Base-by-base conservation (phyloP, 345 rosid genomes). In the Ceriops decandra region DNA sequence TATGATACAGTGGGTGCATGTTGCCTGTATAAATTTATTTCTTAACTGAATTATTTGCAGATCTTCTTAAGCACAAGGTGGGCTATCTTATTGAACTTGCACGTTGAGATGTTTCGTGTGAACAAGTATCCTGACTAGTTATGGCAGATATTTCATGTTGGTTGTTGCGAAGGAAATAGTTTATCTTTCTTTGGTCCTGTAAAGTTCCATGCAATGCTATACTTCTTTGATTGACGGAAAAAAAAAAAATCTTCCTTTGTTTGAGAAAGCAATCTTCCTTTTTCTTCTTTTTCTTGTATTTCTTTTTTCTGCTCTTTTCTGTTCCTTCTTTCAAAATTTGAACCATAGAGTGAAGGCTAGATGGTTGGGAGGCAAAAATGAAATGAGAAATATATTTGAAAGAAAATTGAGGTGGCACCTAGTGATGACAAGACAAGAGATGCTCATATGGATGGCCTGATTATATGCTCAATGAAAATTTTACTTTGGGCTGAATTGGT, bases 61-160 rank as follows among this genome's bases (percentile, higher is more conserved):
- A 90, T 95, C 72, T 95, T 95, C 85, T 81, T 95, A 67, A 90
- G 99, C 88, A 92, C 99, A 33, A 84, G 99, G 74, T 92, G 98
- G 99, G 98, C 98, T 68, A 95, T 95, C 80, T 80, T 95, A 75
- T 85, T 90, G 82, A 95, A 95, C 79, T 84, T 95, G 84, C 97
- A 92, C 30, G 96, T 83, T 38, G 99, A 95, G 82, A 95, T 95
- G 99, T 95, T 95, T 73, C 96, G 99, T 35, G 96, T 95, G 68
- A 95, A 95, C 88, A 95, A 92, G 99, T 95, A 95, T 95, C 99
- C 97, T 86, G 65, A 70, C 69, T 71, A 53, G 8, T 19, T 68
- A 32, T 27, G 32, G 33, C 17, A 19, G 30, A 35, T 26, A 46
- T 67, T 52, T 62, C 22, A 28, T 20, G 30, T 22, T 61, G 28